Evolutionary conservation across 1,139 yeast species (phyloP).

Genomic region (Yarrowia galli): DNA sequence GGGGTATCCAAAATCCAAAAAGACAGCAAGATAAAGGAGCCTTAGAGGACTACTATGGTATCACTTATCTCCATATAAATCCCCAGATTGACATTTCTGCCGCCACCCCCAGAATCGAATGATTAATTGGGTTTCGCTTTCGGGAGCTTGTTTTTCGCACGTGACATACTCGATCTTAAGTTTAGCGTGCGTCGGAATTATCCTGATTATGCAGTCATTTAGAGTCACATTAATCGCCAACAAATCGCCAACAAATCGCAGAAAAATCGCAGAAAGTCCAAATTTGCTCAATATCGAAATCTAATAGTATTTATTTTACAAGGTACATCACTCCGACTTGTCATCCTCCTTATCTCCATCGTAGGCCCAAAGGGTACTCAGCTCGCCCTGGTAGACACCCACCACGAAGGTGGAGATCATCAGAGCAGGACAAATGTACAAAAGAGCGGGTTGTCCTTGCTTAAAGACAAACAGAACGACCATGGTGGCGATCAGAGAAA

Average conservation of each 20-base stretch:
- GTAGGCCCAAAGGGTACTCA: conserved; percentile 54
- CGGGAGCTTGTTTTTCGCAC: background rate
- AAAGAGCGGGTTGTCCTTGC: conserved; percentile 70
- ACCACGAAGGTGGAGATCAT: conserved; percentile 50
- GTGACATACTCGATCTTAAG: background rate
- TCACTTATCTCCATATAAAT: no score
- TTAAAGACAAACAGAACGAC: conserved; percentile 53
- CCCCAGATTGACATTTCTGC: no score
- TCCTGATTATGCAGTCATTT: background rate
- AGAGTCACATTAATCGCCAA: background rate
- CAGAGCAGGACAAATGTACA: conserved; percentile 66
- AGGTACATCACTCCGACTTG: background rate
- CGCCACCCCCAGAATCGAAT: background rate
- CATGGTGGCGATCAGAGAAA: conserved; percentile 58
- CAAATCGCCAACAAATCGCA: background rate
- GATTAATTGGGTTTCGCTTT: conserved; percentile 12
- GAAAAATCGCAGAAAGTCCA: background rate
- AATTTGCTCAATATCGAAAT: no score
- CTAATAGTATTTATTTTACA: background rate
- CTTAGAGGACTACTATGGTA: no score
- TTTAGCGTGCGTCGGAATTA: conserved; percentile 5
- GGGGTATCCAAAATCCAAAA: background rate
- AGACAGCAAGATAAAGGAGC: no score
- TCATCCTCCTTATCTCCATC: conserved; percentile 44
- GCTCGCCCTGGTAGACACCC: conserved; percentile 55